Percentiles rank a stretch among this genome's conserved stretches.
phyloP scores from a whole-genome alignment of 164 flowering plant genomes.

The Warburgia ugandensis region DNA sequence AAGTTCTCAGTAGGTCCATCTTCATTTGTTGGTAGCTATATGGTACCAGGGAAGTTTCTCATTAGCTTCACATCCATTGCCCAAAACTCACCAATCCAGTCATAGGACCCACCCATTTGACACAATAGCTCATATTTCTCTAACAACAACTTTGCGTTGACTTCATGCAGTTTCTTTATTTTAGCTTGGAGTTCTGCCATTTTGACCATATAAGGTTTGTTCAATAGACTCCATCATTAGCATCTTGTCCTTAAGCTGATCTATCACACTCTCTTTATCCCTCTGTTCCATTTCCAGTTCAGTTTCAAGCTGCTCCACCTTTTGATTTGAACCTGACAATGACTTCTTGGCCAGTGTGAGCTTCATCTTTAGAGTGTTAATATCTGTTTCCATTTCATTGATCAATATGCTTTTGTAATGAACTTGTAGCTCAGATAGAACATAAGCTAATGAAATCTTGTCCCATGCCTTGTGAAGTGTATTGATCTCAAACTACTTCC shows the following conservation, averaged over 20 bases:
- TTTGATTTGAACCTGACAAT: conserved; percentile 9
- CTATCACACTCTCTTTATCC: conserved; percentile 15
- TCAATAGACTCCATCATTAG: background rate
- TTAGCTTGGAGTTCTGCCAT: conserved; percentile 17
- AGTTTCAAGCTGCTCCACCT: conserved; percentile 19
- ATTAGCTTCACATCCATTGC: conserved; percentile 20
- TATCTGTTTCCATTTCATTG: conserved; percentile 22
- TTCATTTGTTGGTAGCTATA: conserved; percentile 9
- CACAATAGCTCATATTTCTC: conserved; percentile 20
- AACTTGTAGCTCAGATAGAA: conserved; percentile 17
- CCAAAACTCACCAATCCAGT: conserved; percentile 16
- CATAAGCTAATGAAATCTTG: conserved; percentile 6
- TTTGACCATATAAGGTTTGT: conserved; percentile 7
- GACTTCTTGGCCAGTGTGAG: conserved; percentile 20
- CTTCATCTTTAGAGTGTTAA: conserved; percentile 17
- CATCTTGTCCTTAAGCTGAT: conserved; percentile 10
- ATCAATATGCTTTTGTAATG: conserved; percentile 19
- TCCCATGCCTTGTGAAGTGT: conserved; percentile 19
- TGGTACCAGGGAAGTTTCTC: conserved; percentile 21
- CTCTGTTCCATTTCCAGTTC: conserved; percentile 20
- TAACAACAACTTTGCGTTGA: conserved; percentile 16
- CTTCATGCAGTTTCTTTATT: conserved; percentile 15
- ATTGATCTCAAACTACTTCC: conserved; percentile 16
- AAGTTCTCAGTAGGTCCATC: conserved; percentile 3
- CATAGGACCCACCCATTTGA: conserved; percentile 11